Percentiles rank a stretch among this genome's conserved stretches.
phyloP scores from a whole-genome alignment of 2,329 filamentous ascomycete species.

The Ceratocystis albifundus region DNA sequence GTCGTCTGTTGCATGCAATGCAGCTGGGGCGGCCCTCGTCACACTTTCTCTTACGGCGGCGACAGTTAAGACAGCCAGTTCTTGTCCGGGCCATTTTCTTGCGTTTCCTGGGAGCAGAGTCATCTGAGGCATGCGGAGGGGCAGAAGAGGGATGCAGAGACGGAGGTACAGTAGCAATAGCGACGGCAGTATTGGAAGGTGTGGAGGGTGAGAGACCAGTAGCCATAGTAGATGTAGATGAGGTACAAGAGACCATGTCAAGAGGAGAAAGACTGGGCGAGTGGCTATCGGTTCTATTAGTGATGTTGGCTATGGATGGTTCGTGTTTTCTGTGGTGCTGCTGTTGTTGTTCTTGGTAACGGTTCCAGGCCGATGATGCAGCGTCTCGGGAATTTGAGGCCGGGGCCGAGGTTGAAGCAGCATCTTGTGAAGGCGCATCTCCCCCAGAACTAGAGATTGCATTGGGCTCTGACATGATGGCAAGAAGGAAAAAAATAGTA shows the following conservation, averaged over 20 bases:
- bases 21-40: constrained; percentile 32
- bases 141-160: neutral
- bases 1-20: constrained; percentile 30
- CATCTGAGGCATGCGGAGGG: constrained; percentile 3
- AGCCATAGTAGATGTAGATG: neutral
- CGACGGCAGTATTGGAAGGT: neutral
- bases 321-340: constrained; percentile 7
- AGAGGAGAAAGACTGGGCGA: neutral
- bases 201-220: neutral
- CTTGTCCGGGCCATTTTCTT: constrained; percentile 30
- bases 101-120: constrained; percentile 21
- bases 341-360: neutral
- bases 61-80: constrained; percentile 33
- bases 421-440: neutral
- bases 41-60: constrained; percentile 33
- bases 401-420: neutral
- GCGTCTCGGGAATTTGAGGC: constrained; percentile 4
- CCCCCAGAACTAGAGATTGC: neutral
- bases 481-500: neutral
- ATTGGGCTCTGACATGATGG: neutral
- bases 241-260: neutral
- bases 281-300: constrained; percentile 5
- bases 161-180: neutral
- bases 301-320: constrained; percentile 9
- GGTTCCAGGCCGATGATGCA: constrained; percentile 9